Evolutionary conservation across 495 filamentous ascomycete genomes (phyloP), one percentile per base, ranked within the genome.

Genomic region (Penicillium mononematosum): DNA sequence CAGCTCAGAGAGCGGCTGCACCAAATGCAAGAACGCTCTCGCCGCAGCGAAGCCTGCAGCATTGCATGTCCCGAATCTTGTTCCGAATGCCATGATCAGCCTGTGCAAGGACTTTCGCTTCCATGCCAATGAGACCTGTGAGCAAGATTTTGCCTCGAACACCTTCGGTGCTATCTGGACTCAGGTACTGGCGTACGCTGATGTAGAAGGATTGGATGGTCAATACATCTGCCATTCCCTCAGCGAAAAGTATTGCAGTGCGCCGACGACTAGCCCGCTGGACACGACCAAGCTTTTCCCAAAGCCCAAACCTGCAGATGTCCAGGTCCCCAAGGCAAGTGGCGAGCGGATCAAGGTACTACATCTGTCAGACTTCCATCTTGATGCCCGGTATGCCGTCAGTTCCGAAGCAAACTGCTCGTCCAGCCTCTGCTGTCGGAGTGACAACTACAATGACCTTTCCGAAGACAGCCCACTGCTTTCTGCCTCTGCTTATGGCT

Each of bases 291-390:
- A 55, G 12, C 51, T 78, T 7, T 86, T 86, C 50, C 77, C 82
- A 5, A 85, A 83, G 64, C 79, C 82, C 1, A 83, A 80, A 61
- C 83, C 82, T 5, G 64, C 52, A 8, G 71, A 80, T 58, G 61
- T 67, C 7, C 64, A 53, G 16, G 68, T 62, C 7, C 81, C 80
- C 0, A 62, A 68, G 39, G 57, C 78, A 3, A 83, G 76, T 43
- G 82, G 82, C 0, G 70, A 82, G 64, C 70, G 76, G 3, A 74
- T 82, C 48, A 85, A 85, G 62, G 82, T 86, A 4, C 66, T 84
- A 10, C 83, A 85, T 63, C 55, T 86, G 58, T 83, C 80, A 0
- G 83, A 86, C 56, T 76, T 85, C 43, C 83, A 85, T 59, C 69
- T 86, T 6, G 83, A 86, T 71, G 77, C 83, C 19, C 70, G 83